Evolutionary conservation across 2,329 filamentous ascomycete genomes (phyloP), one percentile per base, ranked within the genome.

Genomic region (Microsporum audouinii): DNA sequence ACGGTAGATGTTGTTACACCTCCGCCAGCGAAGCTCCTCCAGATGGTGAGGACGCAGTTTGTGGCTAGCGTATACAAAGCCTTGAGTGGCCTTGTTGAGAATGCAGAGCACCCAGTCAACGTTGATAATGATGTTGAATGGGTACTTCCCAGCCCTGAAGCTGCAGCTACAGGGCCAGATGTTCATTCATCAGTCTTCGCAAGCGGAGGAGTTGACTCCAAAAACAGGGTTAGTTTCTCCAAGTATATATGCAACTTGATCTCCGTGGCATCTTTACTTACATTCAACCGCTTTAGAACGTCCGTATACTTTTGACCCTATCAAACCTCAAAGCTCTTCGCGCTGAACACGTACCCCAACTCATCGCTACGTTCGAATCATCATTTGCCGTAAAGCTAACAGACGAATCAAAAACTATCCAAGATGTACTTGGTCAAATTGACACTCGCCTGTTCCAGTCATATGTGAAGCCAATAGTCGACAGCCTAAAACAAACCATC

Each of bases 81-180:
- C 5, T 77, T 99, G 41, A 95, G 89, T 68, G 94, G 92, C 27
- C 92, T 99, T 85, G 91, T 99, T 0, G 94, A 97, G 75, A 97
- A 96, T 73, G 92, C 94, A 2, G 91, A 97, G 75, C 84, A 85
- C 61, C 82, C 86, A 12, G 83, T 85, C 66, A 84, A 84, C 66
- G 77, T 83, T 0, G 84, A 87, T 53, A 76, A 77, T 27, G 77
- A 78, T 6, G 78, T 79, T 61, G 78, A 80, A 61, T 78, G 79
- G 69, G 79, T 81, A 61, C 73, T 81, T 38, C 78, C 82, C 65
- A 69, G 69, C 3, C 70, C 73, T 14, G 66, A 68, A 38, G 65
- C 66, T 59, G 57, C 68, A 51, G 67, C 67, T 31, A 69, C 69
- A 41, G 69, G 66, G 3, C 62, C 68, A 33, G 72, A 75, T 64